Conservation (phyloP, 176 grass and related monocot genomes). For the Alopecurus myosuroides region DNA sequence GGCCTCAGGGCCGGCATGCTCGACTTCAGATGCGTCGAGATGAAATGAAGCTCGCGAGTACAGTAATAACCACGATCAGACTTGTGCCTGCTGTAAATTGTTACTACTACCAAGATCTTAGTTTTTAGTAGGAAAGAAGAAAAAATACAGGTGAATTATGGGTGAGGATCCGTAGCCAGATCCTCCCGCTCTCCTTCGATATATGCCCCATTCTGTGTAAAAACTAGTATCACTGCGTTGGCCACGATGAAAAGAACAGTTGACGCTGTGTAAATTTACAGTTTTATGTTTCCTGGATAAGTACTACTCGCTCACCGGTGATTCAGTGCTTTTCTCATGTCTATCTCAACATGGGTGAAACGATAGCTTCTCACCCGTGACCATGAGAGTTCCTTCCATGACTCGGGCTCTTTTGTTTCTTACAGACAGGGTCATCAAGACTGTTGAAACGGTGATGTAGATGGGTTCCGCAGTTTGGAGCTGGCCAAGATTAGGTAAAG, state of each 20-base stretch:
- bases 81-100: neutral
- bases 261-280: neutral
- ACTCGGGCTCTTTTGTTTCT: neutral
- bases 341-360: neutral
- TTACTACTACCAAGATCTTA: neutral
- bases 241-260: neutral
- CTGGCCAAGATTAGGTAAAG: neutral
- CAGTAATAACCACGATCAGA: neutral
- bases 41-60: constrained; percentile 38
- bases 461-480: neutral
- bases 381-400: neutral
- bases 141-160: neutral
- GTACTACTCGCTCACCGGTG: neutral
- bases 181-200: neutral
- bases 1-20: constrained; percentile 42
- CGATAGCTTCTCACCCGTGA: neutral
- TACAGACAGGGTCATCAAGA: neutral
- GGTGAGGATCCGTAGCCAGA: neutral
- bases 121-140: constrained; percentile 1
- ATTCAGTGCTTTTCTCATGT: too few species aligned
- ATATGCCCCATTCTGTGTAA: constrained; percentile 28
- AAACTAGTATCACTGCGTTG: neutral
- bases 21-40: constrained; percentile 65
- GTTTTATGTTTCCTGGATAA: neutral
- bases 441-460: neutral